Evolutionary conservation across 805 yeast species (phyloP).

Genomic region (Brettanomyces naardenensis): DNA sequence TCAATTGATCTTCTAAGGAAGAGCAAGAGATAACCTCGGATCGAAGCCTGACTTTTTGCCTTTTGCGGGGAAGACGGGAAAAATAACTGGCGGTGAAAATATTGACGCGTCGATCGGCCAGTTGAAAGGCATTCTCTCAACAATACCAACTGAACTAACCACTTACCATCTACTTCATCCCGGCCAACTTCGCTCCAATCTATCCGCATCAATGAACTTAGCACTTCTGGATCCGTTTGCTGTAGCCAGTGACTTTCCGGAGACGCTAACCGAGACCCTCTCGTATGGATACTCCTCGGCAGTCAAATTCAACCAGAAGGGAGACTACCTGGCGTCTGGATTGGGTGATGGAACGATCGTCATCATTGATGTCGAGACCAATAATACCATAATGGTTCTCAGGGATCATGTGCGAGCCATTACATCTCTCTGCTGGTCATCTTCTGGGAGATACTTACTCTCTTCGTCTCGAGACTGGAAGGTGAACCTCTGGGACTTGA

Average conservation of each 20-base stretch:
- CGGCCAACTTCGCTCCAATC: too few relatives aligned
- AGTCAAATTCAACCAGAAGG: conserved; percentile 60
- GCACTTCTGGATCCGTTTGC: conserved; percentile 84
- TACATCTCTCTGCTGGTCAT: conserved; percentile 52
- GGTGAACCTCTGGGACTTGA: conserved; percentile 73
- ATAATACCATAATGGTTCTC: conserved; percentile 47
- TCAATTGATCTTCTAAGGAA: too few relatives aligned
- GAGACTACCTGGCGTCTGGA: conserved; percentile 85
- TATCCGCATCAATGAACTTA: too few relatives aligned
- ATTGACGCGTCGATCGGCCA: too few relatives aligned
- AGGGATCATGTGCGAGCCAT: conserved; percentile 66
- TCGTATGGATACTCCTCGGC: conserved; percentile 61
- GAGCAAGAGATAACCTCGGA: too few relatives aligned
- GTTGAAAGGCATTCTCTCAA: too few relatives aligned
- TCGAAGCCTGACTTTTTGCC: too few relatives aligned
- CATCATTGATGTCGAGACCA: conserved; percentile 67
- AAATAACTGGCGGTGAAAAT: too few relatives aligned
- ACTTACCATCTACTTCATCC: too few relatives aligned
- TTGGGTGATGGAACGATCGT: conserved; percentile 64
- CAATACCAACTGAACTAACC: too few relatives aligned
- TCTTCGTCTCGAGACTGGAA: conserved; percentile 79
- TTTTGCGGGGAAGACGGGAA: too few relatives aligned
- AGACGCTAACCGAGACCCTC: conserved; percentile 63
- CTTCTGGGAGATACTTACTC: conserved; percentile 59
- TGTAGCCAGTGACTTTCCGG: conserved; percentile 88